Percentiles rank a stretch among this genome's conserved stretches.
Evolutionary conservation across 2,329 filamentous ascomycete species (phyloP).

Genomic region (Monosporascus ibericus): DNA sequence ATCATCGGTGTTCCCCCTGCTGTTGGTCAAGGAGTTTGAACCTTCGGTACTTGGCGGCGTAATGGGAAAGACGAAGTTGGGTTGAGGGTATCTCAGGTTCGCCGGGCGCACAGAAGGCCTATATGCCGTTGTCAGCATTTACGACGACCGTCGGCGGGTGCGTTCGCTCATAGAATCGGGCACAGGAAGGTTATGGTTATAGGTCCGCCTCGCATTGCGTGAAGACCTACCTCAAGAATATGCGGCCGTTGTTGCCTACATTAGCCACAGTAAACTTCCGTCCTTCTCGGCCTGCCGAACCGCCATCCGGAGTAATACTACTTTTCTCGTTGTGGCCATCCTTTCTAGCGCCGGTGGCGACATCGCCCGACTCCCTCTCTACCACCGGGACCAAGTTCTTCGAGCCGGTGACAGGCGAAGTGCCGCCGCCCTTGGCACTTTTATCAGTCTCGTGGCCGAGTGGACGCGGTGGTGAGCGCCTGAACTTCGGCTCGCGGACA

Average conservation of each 20-base stretch:
- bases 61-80: constrained; percentile 53
- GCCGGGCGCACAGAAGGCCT: constrained; percentile 58
- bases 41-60: constrained; percentile 55
- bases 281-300: constrained; percentile 56
- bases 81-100: constrained; percentile 56
- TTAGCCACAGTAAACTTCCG: constrained; percentile 75
- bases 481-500: constrained; percentile 14
- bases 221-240: constrained; percentile 67
- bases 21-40: constrained; percentile 38
- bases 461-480: constrained; percentile 15
- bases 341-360: constrained; percentile 36
- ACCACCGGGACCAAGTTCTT: constrained; percentile 21
- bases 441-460: constrained; percentile 11
- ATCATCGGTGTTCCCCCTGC: constrained; percentile 23
- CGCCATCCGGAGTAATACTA: constrained; percentile 54
- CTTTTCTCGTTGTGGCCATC: constrained; percentile 49
- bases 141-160: background rate
- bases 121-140: constrained; percentile 12
- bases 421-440: constrained; percentile 11
- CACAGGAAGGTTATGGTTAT: too few species aligned
- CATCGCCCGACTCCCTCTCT: constrained; percentile 18
- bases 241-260: constrained; percentile 75
- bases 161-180: too few species aligned
- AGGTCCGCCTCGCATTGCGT: background rate
- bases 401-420: constrained; percentile 15